phyloP scores from a whole-genome alignment of 1,139 yeast species.

The Taiozyma sp. region DNA sequence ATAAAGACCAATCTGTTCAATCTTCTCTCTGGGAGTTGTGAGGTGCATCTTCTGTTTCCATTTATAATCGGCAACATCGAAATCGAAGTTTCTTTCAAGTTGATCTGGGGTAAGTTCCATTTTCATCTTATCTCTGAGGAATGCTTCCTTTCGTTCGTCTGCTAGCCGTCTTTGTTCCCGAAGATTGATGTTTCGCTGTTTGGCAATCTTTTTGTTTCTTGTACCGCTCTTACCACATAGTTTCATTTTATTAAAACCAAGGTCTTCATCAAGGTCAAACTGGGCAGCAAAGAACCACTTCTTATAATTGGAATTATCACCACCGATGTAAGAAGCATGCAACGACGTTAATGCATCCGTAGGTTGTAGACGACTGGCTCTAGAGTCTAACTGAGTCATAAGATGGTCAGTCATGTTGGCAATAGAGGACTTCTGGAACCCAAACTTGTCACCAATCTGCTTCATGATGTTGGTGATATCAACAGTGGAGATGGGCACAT shows the following conservation, averaged over 20 bases:
- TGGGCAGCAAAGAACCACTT: slow-evolving; percentile 78
- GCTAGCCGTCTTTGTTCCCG: slow-evolving; percentile 28
- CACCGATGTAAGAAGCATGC: slow-evolving; percentile 74
- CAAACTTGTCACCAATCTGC: slow-evolving; percentile 51
- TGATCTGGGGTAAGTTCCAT: slow-evolving; percentile 33
- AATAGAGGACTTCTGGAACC: slow-evolving; percentile 60
- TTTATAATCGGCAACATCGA: slow-evolving; percentile 49
- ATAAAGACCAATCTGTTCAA: slow-evolving; percentile 64
- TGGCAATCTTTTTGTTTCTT: slow-evolving; percentile 31
- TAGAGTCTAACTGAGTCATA: slow-evolving; percentile 58
- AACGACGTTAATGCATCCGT: slow-evolving; percentile 49
- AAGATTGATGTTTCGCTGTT: slow-evolving; percentile 29
- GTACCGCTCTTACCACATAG: slow-evolving; percentile 30
- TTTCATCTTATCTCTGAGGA: slow-evolving; percentile 27
- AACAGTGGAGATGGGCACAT: slow-evolving; percentile 35
- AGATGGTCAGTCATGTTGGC: slow-evolving; percentile 64
- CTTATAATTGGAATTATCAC: slow-evolving; percentile 58
- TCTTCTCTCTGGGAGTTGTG: slow-evolving; percentile 48
- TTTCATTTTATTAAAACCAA: slow-evolving; percentile 42
- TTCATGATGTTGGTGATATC: slow-evolving; percentile 56
- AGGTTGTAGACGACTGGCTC: slow-evolving; percentile 62
- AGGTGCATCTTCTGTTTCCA: slow-evolving; percentile 63
- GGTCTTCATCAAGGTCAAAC: slow-evolving; percentile 58
- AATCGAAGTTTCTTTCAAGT: slow-evolving; percentile 55
- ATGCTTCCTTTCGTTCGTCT: slow-evolving; percentile 26